Evolutionary conservation across 2,329 filamentous ascomycete genomes (phyloP).

Genomic region (Fusarium verticillioides): DNA sequence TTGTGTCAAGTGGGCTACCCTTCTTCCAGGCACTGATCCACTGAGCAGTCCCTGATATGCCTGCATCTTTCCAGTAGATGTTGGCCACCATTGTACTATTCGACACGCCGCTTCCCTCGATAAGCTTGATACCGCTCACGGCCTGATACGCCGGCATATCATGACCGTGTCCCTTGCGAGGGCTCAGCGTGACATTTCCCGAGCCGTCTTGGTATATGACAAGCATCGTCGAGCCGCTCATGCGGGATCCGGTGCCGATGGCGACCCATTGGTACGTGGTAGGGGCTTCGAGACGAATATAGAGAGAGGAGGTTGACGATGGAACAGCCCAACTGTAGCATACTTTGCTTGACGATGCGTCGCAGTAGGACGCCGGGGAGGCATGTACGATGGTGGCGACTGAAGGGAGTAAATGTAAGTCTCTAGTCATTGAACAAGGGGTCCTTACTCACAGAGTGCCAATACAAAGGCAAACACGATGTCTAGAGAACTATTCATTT

Average conservation of each 20-base stretch:
- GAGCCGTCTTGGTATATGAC: constrained; percentile 1
- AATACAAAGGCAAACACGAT: background rate
- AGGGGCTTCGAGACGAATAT: background rate
- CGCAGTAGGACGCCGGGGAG: background rate
- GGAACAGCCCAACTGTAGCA: constrained; percentile 7
- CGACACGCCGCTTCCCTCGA: background rate
- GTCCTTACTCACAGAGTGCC: background rate
- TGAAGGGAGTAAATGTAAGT: background rate
- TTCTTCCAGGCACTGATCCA: constrained; percentile 14
- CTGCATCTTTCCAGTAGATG: background rate
- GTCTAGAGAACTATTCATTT: background rate
- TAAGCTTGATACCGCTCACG: background rate
- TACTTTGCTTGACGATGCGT: background rate
- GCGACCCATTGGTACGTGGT: background rate
- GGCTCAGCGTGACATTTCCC: background rate
- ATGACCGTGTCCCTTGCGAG: constrained; percentile 1
- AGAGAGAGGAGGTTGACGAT: background rate
- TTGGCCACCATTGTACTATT: background rate
- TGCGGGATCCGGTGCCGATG: background rate
- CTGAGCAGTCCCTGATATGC: background rate
- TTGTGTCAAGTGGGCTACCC: background rate
- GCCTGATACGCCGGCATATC: background rate
- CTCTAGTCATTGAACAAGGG: rapidly evolving
- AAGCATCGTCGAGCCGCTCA: constrained; percentile 7
- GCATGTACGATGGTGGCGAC: background rate